Base-by-base conservation (phyloP, 2,329 filamentous ascomycete species). In the Claviceps humidiphila region DNA sequence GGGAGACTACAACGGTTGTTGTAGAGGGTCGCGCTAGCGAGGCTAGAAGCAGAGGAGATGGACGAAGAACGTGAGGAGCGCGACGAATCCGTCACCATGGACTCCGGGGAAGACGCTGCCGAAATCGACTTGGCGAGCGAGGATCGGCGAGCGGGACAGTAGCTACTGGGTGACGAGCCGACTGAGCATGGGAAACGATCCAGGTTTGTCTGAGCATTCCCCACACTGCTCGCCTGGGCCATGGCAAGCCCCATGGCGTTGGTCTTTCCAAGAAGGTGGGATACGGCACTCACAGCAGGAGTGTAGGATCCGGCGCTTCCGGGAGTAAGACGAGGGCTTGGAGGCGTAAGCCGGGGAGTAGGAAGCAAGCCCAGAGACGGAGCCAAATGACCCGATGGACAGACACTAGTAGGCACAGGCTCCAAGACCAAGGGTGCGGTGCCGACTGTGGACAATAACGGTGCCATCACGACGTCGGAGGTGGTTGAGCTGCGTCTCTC, bases 31-130 rank as follows among this genome's bases (percentile, higher is more conserved):
- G 78, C 79, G 74, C 74, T 77, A 65, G 69, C 74, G 68, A 78
- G 68, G 54, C 77, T 80, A 58, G 78, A 81, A 60, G 77, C 73
- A 61, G 79, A 81, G 53, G 79, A 82, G 67, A 81, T 78, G 17
- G 80, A 83, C 63, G 80, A 82, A 50, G 78, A 81, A 64, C 79
- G 78, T 57, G 80, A 83, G 56, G 78, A 74, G 55, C 74, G 74
- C 54, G 76, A 82, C 53, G 72, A 71, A 62, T 84, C 81, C 54
- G 81, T 83, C 46, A 84, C 68, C 80, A 84, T 83, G 52, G 81
- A 84, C 62, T 84, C 80, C 56, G 81, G 81, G 30, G 81, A 84
- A 54, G 81, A 84, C 38, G 76, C 75, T 34, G 77, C 78, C 26
- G 80, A 84, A 58, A 80, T 70, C 17, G 80, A 81, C 61, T 75